Evolutionary conservation across 306 rosid genomes (phyloP).

Genomic region (Cicer arietinum): DNA sequence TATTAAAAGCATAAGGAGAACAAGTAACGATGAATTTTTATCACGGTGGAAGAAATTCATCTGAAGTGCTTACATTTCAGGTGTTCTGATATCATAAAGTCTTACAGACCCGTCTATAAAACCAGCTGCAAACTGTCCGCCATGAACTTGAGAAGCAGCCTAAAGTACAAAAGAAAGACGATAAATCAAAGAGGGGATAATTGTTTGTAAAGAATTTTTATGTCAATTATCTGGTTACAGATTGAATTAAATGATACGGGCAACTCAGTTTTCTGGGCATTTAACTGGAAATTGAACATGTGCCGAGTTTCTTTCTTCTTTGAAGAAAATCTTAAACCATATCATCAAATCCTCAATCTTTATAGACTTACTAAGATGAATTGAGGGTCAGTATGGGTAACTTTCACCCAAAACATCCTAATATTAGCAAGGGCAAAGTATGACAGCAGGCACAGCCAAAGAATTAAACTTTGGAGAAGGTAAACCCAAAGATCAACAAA

Average conservation of each 20-base stretch:
- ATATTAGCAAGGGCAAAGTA: constrained; percentile 11
- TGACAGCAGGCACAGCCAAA: constrained; percentile 6
- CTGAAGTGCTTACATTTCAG: constrained; percentile 72
- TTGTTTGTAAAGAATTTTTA: background rate
- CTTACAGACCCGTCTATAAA: constrained; percentile 88
- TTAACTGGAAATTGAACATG: background rate
- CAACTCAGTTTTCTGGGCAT: background rate
- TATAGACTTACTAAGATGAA: constrained; percentile 1
- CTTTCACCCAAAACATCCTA: constrained; percentile 3
- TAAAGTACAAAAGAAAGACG: constrained; percentile 39
- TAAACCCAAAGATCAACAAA: background rate
- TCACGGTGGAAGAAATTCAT: constrained; percentile 32
- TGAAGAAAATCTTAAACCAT: background rate
- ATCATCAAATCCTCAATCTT: constrained; percentile 2
- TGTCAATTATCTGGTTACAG: background rate
- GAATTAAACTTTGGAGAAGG: constrained; percentile 4
- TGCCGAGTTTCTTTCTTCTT: constrained; percentile 5
- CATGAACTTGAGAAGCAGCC: constrained; percentile 98
- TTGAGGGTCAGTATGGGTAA: constrained; percentile 22
- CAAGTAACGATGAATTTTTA: background rate
- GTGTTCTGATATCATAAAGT: constrained; percentile 85
- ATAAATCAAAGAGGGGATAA: constrained; percentile 16
- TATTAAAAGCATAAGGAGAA: constrained; percentile 21
- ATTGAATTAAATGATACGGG: constrained; percentile 14
- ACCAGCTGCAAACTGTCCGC: constrained; percentile 97